Conservation (phyloP, 768 basidiomycete species). For the Wakefieldia striispora region DNA sequence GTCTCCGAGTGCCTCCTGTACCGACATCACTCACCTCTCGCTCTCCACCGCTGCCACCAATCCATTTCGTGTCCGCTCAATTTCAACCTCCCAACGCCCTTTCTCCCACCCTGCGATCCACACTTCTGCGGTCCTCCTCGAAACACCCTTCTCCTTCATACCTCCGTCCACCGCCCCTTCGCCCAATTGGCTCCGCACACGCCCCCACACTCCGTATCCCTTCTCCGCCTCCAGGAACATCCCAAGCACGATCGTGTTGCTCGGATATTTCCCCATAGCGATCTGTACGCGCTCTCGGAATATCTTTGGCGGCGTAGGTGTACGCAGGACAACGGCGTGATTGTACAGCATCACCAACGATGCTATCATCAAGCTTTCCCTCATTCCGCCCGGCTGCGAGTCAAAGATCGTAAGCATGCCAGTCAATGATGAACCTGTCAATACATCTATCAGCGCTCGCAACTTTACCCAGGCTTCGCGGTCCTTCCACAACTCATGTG, state of each 20-base stretch:
- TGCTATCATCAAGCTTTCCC: slow-evolving; percentile 57
- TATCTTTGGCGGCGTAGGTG: slow-evolving; percentile 54
- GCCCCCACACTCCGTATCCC: slow-evolving; percentile 78
- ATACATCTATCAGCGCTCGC: slow-evolving; percentile 60
- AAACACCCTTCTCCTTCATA: slow-evolving; percentile 51
- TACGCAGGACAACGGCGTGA: slow-evolving; percentile 51
- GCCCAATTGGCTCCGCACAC: slow-evolving; percentile 56
- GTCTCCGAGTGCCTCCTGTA: neutral
- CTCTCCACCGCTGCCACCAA: slow-evolving; percentile 60
- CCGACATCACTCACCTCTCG: slow-evolving; percentile 51
- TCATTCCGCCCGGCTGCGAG: slow-evolving; percentile 18
- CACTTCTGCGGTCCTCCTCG: slow-evolving; percentile 61
- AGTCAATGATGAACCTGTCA: slow-evolving; percentile 43
- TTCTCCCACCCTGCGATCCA: slow-evolving; percentile 82
- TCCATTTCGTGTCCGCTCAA: slow-evolving; percentile 67
- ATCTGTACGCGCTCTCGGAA: slow-evolving; percentile 55
- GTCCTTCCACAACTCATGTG: slow-evolving; percentile 47
- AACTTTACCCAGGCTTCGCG: slow-evolving; percentile 66
- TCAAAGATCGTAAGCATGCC: slow-evolving; percentile 42
- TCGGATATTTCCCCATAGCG: slow-evolving; percentile 59
- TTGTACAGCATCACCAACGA: slow-evolving; percentile 61
- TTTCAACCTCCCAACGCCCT: slow-evolving; percentile 66
- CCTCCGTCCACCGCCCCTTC: slow-evolving; percentile 37
- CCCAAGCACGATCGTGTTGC: slow-evolving; percentile 69
- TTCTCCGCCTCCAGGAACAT: slow-evolving; percentile 76